These are phyloP conservation scores for Candida yuanshanica DNA, from an alignment of 805 yeast genomes.

Conservation along the genomic window DNA sequence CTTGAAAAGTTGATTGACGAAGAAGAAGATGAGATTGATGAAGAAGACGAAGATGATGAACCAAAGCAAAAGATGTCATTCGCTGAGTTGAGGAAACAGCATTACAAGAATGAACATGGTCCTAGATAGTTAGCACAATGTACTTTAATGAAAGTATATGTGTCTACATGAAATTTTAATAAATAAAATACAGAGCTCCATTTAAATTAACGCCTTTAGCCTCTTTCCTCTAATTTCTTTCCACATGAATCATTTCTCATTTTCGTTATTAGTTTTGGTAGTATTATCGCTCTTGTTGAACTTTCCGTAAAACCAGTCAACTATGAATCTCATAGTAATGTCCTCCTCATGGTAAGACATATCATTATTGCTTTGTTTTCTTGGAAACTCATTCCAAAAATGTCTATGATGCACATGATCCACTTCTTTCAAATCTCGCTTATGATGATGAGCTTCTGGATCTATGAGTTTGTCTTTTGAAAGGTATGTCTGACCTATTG, in stretches of 20 bases:
- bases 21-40: slow-evolving; percentile 14
- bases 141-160: too few species aligned
- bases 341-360: slow-evolving; percentile 25
- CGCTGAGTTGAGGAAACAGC: slow-evolving; percentile 22
- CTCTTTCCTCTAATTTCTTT: too few species aligned
- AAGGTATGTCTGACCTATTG: slow-evolving; percentile 2
- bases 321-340: slow-evolving; percentile 21
- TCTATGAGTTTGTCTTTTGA: slow-evolving; percentile 5
- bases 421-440: slow-evolving; percentile 8
- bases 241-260: slow-evolving; percentile 1
- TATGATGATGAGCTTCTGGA: slow-evolving; percentile 10
- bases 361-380: slow-evolving; percentile 23
- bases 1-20: slow-evolving; percentile 7
- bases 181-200: too few species aligned
- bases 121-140: too few species aligned
- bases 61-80: slow-evolving; percentile 43
- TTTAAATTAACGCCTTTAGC: too few species aligned
- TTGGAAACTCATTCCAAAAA: slow-evolving; percentile 24
- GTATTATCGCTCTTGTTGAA: too few species aligned
- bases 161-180: too few species aligned
- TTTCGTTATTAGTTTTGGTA: too few species aligned
- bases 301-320: slow-evolving; percentile 18
- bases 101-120: slow-evolving; percentile 17
- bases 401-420: slow-evolving; percentile 14
- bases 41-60: slow-evolving; percentile 15